A percentile compares a stretch with the other conserved stretches of the same genome.
These are phyloP conservation scores for Tolypocladium cylindrosporum DNA, from an alignment of 2,329 filamentous ascomycete species.

Conservation along the genomic window DNA sequence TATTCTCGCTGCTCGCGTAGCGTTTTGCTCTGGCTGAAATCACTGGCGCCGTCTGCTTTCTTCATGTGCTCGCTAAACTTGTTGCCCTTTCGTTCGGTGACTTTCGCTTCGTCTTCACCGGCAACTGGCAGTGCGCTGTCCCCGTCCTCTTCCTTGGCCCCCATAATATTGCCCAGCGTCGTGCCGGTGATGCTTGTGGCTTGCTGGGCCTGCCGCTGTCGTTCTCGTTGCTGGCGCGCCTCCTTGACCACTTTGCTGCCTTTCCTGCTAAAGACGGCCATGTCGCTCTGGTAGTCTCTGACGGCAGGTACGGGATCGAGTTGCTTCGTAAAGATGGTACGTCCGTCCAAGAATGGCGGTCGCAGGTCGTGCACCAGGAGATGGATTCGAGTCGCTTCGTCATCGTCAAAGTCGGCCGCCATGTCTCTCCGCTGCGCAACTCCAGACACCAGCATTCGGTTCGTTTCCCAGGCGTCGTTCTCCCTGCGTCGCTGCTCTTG, in stretches of 20 bases:
- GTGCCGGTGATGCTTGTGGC: slow-evolving; percentile 91
- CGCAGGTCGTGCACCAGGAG: slow-evolving; percentile 86
- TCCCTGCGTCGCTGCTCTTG: slow-evolving; percentile 84
- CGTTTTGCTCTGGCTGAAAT: slow-evolving; percentile 87
- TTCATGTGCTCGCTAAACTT: slow-evolving; percentile 92
- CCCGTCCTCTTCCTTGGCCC: slow-evolving; percentile 83
- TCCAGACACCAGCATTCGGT: slow-evolving; percentile 93
- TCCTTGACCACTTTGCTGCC: slow-evolving; percentile 91
- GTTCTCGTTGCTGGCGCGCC: slow-evolving; percentile 80
- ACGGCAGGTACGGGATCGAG: slow-evolving; percentile 90
- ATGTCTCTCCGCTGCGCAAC: slow-evolving; percentile 84
- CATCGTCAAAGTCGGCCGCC: slow-evolving; percentile 77
- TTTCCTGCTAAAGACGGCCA: slow-evolving; percentile 96
- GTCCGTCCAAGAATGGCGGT: slow-evolving; percentile 88
- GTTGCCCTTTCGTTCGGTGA: slow-evolving; percentile 36
- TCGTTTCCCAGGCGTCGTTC: slow-evolving; percentile 96
- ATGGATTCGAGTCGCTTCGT: slow-evolving; percentile 83
- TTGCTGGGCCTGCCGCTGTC: slow-evolving; percentile 88
- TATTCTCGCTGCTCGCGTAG: slow-evolving; percentile 86
- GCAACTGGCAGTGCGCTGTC: slow-evolving; percentile 77
- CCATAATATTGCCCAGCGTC: slow-evolving; percentile 87
- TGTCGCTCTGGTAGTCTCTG: slow-evolving; percentile 88
- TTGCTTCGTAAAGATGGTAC: slow-evolving; percentile 95
- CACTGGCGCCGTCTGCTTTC: slow-evolving; percentile 73
- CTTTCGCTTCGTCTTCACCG: slow-evolving; percentile 56